These are phyloP conservation scores for Solanum gandarillasii DNA, from an alignment of 257 asterid species.

Conservation along the genomic window DNA sequence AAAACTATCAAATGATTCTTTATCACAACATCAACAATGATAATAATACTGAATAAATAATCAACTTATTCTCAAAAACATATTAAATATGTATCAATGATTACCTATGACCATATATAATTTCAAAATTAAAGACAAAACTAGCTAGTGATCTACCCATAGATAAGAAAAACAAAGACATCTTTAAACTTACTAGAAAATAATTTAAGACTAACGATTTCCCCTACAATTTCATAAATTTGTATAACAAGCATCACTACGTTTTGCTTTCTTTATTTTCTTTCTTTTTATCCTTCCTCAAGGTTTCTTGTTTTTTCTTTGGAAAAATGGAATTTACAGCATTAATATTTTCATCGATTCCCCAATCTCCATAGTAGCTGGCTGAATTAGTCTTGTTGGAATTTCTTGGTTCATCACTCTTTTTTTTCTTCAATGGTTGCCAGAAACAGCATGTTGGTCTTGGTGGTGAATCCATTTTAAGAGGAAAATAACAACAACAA, in stretches of 20 bases:
- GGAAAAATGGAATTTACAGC: background rate
- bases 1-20: background rate
- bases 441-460: background rate
- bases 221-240: background rate
- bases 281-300: background rate
- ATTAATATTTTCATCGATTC: background rate
- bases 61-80: background rate
- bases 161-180: background rate
- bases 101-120: background rate
- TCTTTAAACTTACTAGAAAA: background rate
- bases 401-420: background rate
- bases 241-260: background rate
- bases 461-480: background rate
- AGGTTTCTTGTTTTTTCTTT: background rate
- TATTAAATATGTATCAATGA: background rate
- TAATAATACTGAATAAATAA: background rate
- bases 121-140: background rate
- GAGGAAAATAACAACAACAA: background rate
- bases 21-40: background rate
- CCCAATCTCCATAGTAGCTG: slow-evolving; percentile 8
- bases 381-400: background rate
- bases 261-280: background rate
- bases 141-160: background rate
- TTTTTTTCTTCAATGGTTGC: background rate
- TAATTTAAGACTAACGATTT: background rate